Percentiles rank a stretch among this genome's conserved stretches.
phyloP scores from a whole-genome alignment of 2,329 filamentous ascomycete species.

The Fusarium keratoplasticum region DNA sequence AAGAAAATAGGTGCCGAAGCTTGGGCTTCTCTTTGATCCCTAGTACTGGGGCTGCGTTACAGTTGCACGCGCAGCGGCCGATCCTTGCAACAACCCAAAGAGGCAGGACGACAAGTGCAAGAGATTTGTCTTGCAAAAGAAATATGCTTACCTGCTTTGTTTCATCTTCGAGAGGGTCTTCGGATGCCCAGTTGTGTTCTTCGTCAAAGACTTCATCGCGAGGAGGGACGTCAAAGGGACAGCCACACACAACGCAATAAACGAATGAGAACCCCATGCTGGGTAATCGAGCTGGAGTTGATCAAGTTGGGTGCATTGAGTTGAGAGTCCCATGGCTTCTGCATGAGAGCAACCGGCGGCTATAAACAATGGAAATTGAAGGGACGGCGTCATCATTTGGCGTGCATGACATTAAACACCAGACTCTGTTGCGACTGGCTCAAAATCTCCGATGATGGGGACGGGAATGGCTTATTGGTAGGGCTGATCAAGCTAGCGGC shows the following conservation, averaged over 20 bases:
- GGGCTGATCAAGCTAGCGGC: not conserved
- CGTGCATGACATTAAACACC: not conserved
- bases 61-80: not conserved
- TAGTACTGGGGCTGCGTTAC: not conserved
- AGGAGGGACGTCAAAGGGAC: constrained; percentile 11
- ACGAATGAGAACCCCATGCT: not conserved
- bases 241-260: constrained; percentile 13
- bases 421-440: not conserved
- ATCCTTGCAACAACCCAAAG: not conserved
- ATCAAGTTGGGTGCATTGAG: not conserved
- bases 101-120: not conserved
- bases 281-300: not conserved
- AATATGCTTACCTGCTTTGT: constrained; percentile 7
- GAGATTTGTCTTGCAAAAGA: not conserved
- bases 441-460: not conserved
- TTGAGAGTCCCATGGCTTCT: not conserved
- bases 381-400: constrained; percentile 1
- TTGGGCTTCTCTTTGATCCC: not conserved
- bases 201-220: not conserved
- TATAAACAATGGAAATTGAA: not conserved
- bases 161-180: constrained; percentile 4
- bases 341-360: not conserved
- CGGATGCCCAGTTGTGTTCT: not conserved
- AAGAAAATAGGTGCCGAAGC: not conserved
- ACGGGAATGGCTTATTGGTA: not conserved